Percentiles rank a stretch among this genome's conserved stretches.
Conservation (phyloP, 2,329 filamentous ascomycete species). For the Eutypa lata region DNA sequence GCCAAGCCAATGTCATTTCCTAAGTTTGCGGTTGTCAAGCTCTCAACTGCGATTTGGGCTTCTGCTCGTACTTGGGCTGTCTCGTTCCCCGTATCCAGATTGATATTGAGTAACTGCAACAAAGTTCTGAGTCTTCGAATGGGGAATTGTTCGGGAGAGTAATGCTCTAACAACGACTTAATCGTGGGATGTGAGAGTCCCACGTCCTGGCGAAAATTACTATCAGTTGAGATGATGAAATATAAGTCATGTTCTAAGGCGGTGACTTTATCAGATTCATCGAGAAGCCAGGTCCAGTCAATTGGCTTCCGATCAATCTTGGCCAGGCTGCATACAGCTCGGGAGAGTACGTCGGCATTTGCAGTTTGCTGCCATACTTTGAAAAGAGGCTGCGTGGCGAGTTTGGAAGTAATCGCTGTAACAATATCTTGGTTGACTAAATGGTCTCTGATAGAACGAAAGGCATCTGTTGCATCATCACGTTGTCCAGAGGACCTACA, state of each 20-base stretch:
- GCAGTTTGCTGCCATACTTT: constrained; percentile 52
- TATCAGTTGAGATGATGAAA: constrained; percentile 38
- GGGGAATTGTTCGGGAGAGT: constrained; percentile 47
- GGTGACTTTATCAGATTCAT: constrained; percentile 50
- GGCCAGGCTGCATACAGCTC: constrained; percentile 57
- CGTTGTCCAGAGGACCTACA: constrained; percentile 50
- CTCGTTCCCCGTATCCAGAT: constrained; percentile 42
- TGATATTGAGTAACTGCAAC: constrained; percentile 45
- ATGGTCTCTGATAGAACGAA: constrained; percentile 59
- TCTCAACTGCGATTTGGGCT: constrained; percentile 34
- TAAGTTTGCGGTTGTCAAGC: constrained; percentile 33
- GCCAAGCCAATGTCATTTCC: constrained; percentile 44
- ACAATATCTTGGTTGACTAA: constrained; percentile 59
- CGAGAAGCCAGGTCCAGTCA: constrained; percentile 53
- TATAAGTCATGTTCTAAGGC: constrained; percentile 60
- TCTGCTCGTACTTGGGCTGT: constrained; percentile 38
- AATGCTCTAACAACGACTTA: constrained; percentile 46
- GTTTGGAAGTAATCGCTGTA: constrained; percentile 45
- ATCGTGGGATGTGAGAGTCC: constrained; percentile 44
- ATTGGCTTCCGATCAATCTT: constrained; percentile 56
- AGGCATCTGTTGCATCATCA: constrained; percentile 56
- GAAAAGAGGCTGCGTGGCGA: constrained; percentile 48
- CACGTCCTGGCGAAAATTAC: constrained; percentile 30
- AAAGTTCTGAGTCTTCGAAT: constrained; percentile 52
- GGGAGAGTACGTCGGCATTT: constrained; percentile 51